phyloP scores from a whole-genome alignment of 352 stramenopile species.

The Globisporangium abappressorium region DNA sequence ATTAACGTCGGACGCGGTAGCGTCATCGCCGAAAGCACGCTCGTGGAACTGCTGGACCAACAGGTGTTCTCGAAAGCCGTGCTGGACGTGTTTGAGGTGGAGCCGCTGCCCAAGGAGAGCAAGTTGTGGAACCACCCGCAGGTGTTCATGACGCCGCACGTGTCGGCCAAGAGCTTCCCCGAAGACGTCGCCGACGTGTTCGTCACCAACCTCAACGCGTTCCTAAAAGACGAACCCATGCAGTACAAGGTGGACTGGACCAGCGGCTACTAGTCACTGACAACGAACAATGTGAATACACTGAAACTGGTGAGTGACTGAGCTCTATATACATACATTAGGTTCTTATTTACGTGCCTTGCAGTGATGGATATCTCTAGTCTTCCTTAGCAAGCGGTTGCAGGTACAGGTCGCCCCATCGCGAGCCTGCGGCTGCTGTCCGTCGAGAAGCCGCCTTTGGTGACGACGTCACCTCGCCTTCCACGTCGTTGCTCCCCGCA shows the following conservation, averaged over 20 bases:
- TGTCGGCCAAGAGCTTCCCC: conserved; percentile 70
- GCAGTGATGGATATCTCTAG: not conserved
- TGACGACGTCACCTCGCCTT: not conserved
- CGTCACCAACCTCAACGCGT: conserved; percentile 50
- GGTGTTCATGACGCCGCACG: conserved; percentile 80
- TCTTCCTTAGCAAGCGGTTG: conserved; percentile 25
- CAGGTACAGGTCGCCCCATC: conserved; percentile 34
- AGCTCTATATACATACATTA: conserved; percentile 18
- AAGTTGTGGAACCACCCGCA: conserved; percentile 55
- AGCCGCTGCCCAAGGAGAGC: conserved; percentile 49
- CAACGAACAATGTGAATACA: not conserved
- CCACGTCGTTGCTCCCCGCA: not conserved
- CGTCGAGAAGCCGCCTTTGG: not conserved
- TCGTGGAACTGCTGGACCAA: conserved; percentile 65
- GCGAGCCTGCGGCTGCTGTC: conserved; percentile 18
- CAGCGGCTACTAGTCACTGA: conserved; percentile 38
- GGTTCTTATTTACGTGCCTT: conserved; percentile 8
- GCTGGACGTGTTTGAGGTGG: conserved; percentile 63
- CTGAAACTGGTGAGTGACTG: not conserved
- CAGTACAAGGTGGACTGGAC: conserved; percentile 50
- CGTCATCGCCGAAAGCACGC: conserved; percentile 50
- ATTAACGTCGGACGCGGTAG: conserved; percentile 88
- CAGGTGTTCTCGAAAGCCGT: conserved; percentile 55
- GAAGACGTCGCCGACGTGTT: conserved; percentile 81
- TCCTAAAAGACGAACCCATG: conserved; percentile 33